A percentile compares a stretch with the other conserved stretches of the same genome.
phyloP scores from a whole-genome alignment of 306 rosid species.

The Acacia confusa region DNA sequence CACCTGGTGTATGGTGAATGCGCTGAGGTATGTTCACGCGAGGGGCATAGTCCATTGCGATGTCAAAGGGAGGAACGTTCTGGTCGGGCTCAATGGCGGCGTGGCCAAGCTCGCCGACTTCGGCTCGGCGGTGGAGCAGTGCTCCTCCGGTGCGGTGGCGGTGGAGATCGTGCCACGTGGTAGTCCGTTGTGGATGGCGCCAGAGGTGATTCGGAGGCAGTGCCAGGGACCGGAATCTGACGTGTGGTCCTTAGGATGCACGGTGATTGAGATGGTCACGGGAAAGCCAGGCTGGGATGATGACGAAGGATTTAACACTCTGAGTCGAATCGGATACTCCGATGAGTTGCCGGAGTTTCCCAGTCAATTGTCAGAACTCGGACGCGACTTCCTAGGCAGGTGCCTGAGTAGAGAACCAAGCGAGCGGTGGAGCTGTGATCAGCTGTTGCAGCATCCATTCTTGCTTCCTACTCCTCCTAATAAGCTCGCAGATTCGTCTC shows the following conservation, averaged over 20 bases:
- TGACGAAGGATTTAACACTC: conserved; percentile 49
- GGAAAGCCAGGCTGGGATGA: conserved; percentile 84
- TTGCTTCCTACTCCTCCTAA: conserved; percentile 29
- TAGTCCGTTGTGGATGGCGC: conserved; percentile 98
- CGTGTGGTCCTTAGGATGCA: conserved; percentile 92
- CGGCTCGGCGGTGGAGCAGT: conserved; percentile 57
- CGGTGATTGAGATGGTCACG: conserved; percentile 78
- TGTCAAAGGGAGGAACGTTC: conserved; percentile 74
- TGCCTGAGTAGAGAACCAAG: conserved; percentile 57
- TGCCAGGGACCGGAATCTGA: conserved; percentile 83
- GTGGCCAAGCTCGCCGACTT: conserved; percentile 73
- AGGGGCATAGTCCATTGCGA: conserved; percentile 79
- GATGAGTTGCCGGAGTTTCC: conserved; percentile 60
- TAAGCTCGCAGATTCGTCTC: conserved; percentile 50
- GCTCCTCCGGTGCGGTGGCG: not conserved
- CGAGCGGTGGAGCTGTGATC: conserved; percentile 81
- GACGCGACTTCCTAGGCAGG: conserved; percentile 63
- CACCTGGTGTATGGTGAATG: conserved; percentile 68
- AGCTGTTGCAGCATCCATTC: conserved; percentile 82
- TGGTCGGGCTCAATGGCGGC: conserved; percentile 36
- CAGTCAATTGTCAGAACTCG: conserved; percentile 52
- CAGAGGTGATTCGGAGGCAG: conserved; percentile 79
- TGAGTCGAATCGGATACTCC: conserved; percentile 64
- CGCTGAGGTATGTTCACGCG: conserved; percentile 59
- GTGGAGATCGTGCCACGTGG: conserved; percentile 53